Base-by-base conservation (phyloP, 2,329 filamentous ascomycete genomes). In the Fusarium torulosum region DNA sequence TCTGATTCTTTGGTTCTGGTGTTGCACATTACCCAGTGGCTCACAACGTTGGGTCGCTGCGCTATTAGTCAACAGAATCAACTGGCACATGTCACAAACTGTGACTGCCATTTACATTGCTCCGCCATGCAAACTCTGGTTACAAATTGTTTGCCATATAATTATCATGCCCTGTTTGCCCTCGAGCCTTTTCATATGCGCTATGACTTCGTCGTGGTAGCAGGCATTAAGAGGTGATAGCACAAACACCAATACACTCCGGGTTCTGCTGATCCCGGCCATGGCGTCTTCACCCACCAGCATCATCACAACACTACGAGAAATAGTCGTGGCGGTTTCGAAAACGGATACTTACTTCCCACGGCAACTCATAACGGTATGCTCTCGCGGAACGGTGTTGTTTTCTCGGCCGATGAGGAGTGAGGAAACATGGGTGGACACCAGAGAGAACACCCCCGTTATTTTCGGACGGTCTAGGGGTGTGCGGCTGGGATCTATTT, bases 351-450 rank as follows among this genome's bases (percentile, higher is more conserved):
- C 51, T 41, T n/a, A 58, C 35, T 33, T 15, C 59, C 59, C 52
- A 46, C 42, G 37, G 17, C 35, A 25, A 65, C 63, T 69, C 69
- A 67, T 69, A 65, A 74, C 63, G 64, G 59, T 59, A 37, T 46
- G 52, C 56, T 52, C 52, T 31, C 53, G 66, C 57, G 35, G 66
- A 70, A 72, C 64, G 68, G 72, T 70, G 62, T 73, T 74, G 72
- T 74, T 74, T 72, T 72, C 72, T 74, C 72, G 57, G 45, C 63
- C 63, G 66, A 62, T 64, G 50, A 31, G 29, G 31, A 57, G 51
- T 61, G 72, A 74, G 72, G 52, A 63, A 74, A 74, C 72, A 74
- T 61, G 52, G 45, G 72, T 54, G 49, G 46, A 21, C 47, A 35
- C 61, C 51, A 59, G 51, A 49, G 43, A 19, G 41, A 53, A 65